Conservation (phyloP, 2,329 filamentous ascomycete genomes). For the Hypoxylon sp. region DNA sequence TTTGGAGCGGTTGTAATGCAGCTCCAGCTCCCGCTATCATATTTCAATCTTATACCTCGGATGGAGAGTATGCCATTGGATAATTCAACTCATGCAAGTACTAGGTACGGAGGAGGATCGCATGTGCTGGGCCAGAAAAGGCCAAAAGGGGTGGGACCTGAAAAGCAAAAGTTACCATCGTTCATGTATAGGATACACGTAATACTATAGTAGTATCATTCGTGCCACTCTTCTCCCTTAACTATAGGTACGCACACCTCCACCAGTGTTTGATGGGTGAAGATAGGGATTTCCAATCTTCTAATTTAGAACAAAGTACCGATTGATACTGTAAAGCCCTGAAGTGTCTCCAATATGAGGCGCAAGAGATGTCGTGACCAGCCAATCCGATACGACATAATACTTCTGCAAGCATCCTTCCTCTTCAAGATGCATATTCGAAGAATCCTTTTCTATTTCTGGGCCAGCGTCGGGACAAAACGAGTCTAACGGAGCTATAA, state of each 20-base stretch:
- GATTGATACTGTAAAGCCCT: too few species aligned
- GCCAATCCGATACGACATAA: slow-evolving; percentile 21
- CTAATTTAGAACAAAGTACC: too few species aligned
- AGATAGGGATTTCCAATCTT: too few species aligned
- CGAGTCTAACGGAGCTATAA: slow-evolving; percentile 10
- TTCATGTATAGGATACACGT: slow-evolving; percentile 1
- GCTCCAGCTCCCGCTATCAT: slow-evolving; percentile 9
- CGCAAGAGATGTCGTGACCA: slow-evolving; percentile 13
- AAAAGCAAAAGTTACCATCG: slow-evolving; percentile 17
- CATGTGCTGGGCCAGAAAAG: slow-evolving; percentile 20
- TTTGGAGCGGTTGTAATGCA: slow-evolving; percentile 28
- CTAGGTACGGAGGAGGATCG: slow-evolving; percentile 18
- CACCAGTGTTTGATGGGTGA: too few species aligned
- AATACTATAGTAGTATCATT: too few species aligned
- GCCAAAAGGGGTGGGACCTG: slow-evolving; percentile 8
- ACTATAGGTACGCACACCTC: too few species aligned
- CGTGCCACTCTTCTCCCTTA: too few species aligned
- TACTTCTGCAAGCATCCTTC: slow-evolving; percentile 25
- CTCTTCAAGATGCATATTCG: slow-evolving; percentile 16
- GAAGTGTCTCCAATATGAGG: slow-evolving; percentile 13
- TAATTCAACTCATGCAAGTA: slow-evolving; percentile 13
- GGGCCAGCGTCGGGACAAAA: slow-evolving; percentile 7
- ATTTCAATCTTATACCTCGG: background rate
- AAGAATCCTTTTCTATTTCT: slow-evolving; percentile 26
- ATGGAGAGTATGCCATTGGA: background rate